Percentiles rank a stretch among this genome's conserved stretches.
These are phyloP conservation scores for Scleromitrula shiraiana DNA, from an alignment of 2,329 filamentous ascomycete genomes.

Conservation along the genomic window DNA sequence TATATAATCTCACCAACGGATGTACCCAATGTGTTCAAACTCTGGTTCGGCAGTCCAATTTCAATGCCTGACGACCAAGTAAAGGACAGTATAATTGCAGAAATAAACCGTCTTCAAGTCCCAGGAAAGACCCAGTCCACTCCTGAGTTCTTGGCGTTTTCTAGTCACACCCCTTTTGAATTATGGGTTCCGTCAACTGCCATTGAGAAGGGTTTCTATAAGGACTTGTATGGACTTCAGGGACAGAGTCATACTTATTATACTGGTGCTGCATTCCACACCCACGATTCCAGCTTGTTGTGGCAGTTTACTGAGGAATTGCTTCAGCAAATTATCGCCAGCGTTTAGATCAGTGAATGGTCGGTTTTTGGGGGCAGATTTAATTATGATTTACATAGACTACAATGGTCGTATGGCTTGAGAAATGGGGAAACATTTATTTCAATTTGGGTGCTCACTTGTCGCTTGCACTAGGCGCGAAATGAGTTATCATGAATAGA, in stretches of 20 bases:
- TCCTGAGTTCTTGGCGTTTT: conserved; percentile 13
- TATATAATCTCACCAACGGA: conserved; percentile 23
- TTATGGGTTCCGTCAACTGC: conserved; percentile 25
- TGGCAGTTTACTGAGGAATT: conserved; percentile 27
- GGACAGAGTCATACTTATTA: conserved; percentile 38
- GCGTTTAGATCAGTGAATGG: neutral
- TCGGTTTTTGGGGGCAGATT: no score
- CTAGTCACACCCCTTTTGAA: conserved; percentile 19
- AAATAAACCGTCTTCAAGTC: conserved; percentile 10
- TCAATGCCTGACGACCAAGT: conserved; percentile 13
- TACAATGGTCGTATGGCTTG: no score
- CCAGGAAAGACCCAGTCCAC: conserved; percentile 3
- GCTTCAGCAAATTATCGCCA: conserved; percentile 14
- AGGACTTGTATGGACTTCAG: conserved; percentile 35
- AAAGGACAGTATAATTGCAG: conserved; percentile 12
- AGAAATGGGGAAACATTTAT: no score
- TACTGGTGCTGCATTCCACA: conserved; percentile 35
- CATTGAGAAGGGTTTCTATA: conserved; percentile 36
- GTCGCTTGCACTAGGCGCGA: no score
- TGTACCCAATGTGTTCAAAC: conserved; percentile 11
- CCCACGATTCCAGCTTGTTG: conserved; percentile 27
- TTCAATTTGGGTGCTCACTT: no score
- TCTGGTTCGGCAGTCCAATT: conserved; percentile 14
- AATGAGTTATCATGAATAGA: no score
- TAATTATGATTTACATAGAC: no score